Evolutionary conservation across 441 rosid genomes (phyloP).

Genomic region (Heliophila coronopifolia): DNA sequence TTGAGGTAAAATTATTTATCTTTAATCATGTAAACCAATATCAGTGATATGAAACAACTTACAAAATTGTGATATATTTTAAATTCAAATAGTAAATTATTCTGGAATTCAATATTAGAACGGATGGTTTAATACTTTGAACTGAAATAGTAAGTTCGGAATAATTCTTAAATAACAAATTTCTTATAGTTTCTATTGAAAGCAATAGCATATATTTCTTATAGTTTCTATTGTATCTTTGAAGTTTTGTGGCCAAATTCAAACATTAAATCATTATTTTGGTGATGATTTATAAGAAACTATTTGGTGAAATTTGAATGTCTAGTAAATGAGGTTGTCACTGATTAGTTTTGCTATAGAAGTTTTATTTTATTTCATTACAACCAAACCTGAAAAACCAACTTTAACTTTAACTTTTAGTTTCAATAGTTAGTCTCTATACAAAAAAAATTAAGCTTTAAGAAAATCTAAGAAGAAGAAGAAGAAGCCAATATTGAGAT

Average conservation of each 20-base stretch:
- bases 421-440: not conserved
- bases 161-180: not conserved
- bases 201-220: too few species aligned
- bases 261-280: not conserved
- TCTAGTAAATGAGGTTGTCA: too few species aligned
- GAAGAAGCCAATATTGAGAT: slow-evolving; percentile 14
- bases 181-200: too few species aligned
- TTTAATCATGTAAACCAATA: not conserved
- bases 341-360: not conserved
- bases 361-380: not conserved
- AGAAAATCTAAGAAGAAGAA: slow-evolving; percentile 4
- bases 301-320: not conserved
- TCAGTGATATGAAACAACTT: slow-evolving; percentile 6
- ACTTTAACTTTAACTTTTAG: not conserved
- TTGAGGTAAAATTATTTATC: not conserved
- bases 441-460: not conserved
- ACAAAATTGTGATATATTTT: not conserved
- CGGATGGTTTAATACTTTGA: too few species aligned
- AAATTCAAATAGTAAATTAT: too few species aligned
- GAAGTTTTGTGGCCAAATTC: not conserved
- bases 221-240: too few species aligned
- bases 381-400: not conserved
- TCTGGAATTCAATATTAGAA: too few species aligned
- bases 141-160: not conserved
- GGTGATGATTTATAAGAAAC: not conserved